Evolutionary conservation across 345 rosid species (phyloP).

Genomic region (Ceriops decandra): DNA sequence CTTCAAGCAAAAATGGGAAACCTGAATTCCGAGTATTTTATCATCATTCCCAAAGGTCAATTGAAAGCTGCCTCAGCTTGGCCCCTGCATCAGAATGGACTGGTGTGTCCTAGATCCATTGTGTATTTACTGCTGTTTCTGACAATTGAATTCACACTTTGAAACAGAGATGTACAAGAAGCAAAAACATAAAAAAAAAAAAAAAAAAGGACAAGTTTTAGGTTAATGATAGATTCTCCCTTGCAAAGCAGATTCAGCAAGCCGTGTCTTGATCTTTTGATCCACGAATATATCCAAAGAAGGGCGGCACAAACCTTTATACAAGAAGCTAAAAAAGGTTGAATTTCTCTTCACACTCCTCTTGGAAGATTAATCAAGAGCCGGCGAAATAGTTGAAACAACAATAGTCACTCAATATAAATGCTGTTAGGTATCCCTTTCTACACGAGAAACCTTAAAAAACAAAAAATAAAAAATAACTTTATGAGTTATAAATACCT

Average conservation of each 20-base stretch:
- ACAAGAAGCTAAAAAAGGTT: too few species aligned
- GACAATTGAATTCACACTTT: conserved; percentile 15
- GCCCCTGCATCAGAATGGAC: conserved; percentile 73
- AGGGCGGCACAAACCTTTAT: too few species aligned
- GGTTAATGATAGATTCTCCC: conserved; percentile 51
- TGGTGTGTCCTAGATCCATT: conserved; percentile 74
- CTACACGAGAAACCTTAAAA: too few species aligned
- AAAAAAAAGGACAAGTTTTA: too few species aligned
- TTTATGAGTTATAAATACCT: too few species aligned
- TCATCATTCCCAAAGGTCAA: conserved; percentile 76
- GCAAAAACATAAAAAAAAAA: not conserved
- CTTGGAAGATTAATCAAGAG: too few species aligned
- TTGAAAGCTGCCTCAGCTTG: conserved; percentile 72
- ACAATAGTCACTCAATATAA: too few species aligned
- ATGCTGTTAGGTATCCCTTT: too few species aligned
- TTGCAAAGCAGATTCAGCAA: conserved; percentile 81
- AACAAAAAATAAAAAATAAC: too few species aligned
- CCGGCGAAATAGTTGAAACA: too few species aligned
- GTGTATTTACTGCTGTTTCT: conserved; percentile 61
- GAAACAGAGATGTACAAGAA: conserved; percentile 10
- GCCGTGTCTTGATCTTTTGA: conserved; percentile 89
- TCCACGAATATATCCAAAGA: conserved; percentile 35
- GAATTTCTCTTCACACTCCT: too few species aligned
- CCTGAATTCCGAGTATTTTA: conserved; percentile 93
- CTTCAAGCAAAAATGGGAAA: conserved; percentile 7